Evolutionary conservation across 176 grass and related monocot species (phyloP).

Genomic region (Luzula sylvatica): DNA sequence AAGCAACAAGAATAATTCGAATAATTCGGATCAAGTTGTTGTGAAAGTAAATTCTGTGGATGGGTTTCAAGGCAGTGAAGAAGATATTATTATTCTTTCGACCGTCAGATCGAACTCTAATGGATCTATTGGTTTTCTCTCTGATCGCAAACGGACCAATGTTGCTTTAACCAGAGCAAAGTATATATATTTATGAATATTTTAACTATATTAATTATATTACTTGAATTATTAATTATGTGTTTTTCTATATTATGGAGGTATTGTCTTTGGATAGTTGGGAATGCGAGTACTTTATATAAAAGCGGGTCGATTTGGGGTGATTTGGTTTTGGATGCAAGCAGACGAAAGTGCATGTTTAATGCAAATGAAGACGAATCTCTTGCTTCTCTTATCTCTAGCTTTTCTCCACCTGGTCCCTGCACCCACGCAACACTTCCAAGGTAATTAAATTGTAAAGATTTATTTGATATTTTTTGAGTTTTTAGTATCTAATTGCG

Average conservation of each 20-base stretch:
- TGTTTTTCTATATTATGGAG: neutral
- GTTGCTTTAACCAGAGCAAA: constrained; percentile 25
- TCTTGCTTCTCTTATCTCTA: neutral
- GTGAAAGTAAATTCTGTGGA: constrained; percentile 30
- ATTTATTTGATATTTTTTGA: no score
- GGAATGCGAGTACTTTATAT: constrained; percentile 5
- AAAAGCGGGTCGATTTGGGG: constrained; percentile 51
- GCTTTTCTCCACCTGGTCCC: neutral
- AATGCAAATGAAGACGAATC: constrained; percentile 10
- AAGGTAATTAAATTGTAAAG: no score
- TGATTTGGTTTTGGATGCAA: constrained; percentile 27
- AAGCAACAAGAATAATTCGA: constrained; percentile 6
- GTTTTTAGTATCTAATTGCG: no score
- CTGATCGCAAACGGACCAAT: constrained; percentile 40
- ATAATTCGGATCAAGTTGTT: neutral
- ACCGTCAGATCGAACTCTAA: constrained; percentile 24
- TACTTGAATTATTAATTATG: neutral
- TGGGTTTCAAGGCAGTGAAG: constrained; percentile 37
- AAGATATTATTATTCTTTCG: constrained; percentile 28
- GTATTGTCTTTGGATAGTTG: constrained; percentile 19
- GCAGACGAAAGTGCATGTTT: constrained; percentile 9
- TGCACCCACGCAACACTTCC: no score
- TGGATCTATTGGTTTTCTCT: constrained; percentile 46
- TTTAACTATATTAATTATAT: constrained; percentile 10
- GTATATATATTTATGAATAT: neutral